Base-by-base conservation (phyloP, 2,329 filamentous ascomycete species). In the Verticillium zaregamsianum region DNA sequence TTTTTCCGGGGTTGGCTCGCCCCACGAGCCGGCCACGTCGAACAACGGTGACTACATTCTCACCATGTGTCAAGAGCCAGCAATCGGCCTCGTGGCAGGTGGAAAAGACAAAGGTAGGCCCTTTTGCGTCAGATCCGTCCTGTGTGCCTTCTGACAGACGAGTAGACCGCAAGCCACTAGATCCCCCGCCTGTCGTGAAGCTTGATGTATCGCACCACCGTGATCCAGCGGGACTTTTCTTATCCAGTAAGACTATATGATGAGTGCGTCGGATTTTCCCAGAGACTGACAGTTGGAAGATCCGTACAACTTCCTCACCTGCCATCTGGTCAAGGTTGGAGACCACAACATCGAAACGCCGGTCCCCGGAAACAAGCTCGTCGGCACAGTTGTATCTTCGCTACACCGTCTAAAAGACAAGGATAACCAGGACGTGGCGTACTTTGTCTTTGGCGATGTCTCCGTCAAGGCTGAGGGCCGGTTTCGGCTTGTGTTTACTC, bases 391-490 rank as follows among this genome's bases (percentile, higher is more conserved):
- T 52, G 89, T 91, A 5, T 96, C 92, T 2, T 96, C 92, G 9
- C 80, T 95, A 57, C 91, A 96, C 73, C 85, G 91, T 60, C 78
- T 96, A 60, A 94, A 95, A 73, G 91, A 96, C 71, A 82, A 86
- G 3, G 83, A 89, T 69, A 93, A 93, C 70, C 80, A 79, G 78
- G 91, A 95, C 74, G 90, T 90, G 12, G 92, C 89, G 1, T 96
- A 93, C 76, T 96, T 96, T 70, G 89, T 96, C n/a, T 96, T 96
- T 74, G 90, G 90, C 5, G 92, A 97, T 73, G 80, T 97, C 25
- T 95, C 91, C 0, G 87, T 94, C 63, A 90, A 90, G 71, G 80
- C 87, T 28, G 86, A 90, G 68, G 93, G 93, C 33, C 81, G 80
- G 23, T 94, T 88, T 71, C 82, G 88, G 39, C 81, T 97, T 45